Percentiles rank a stretch among this genome's conserved stretches.
Evolutionary conservation across 2,329 filamentous ascomycete genomes (phyloP).

Genomic region (Bipolaris gigantea): DNA sequence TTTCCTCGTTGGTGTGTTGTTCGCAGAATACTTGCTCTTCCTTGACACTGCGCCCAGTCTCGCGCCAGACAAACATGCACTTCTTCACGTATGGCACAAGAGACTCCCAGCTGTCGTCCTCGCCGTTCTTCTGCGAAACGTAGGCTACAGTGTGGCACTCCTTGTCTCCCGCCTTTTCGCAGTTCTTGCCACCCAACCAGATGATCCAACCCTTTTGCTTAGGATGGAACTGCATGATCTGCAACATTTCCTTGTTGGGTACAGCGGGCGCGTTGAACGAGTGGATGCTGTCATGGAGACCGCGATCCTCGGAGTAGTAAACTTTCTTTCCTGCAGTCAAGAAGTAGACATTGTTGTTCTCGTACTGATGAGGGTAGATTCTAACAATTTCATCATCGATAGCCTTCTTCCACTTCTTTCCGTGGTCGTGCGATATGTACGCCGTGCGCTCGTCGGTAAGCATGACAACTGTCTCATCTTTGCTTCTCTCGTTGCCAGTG

Average conservation of each 20-base stretch:
- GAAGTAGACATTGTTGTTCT: conserved; percentile 86
- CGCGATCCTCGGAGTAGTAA: conserved; percentile 81
- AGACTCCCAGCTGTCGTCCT: conserved; percentile 66
- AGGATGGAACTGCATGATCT: conserved; percentile 78
- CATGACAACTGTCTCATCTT: conserved; percentile 74
- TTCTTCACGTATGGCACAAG: conserved; percentile 73
- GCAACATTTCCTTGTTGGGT: conserved; percentile 53
- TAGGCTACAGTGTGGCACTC: conserved; percentile 75
- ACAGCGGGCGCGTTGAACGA: conserved; percentile 70
- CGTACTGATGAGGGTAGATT: conserved; percentile 77
- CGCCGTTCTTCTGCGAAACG: conserved; percentile 75
- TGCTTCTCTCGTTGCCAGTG: conserved; percentile 64
- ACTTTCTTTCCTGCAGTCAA: conserved; percentile 69
- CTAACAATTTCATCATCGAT: conserved; percentile 68
- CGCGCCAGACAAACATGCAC: conserved; percentile 82
- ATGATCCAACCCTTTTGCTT: conserved; percentile 82
- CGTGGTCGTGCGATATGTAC: conserved; percentile 80
- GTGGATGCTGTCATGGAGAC: conserved; percentile 63
- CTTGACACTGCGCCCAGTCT: conserved; percentile 57
- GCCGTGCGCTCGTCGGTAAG: conserved; percentile 62
- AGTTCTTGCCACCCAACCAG: conserved; percentile 76
- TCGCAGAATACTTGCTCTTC: conserved; percentile 67
- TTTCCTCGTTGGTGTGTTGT: conserved; percentile 65
- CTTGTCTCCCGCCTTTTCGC: conserved; percentile 55
- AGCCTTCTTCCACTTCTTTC: conserved; percentile 81